Percentiles rank a stretch among this genome's conserved stretches.
These are phyloP conservation scores for Barnettozyma sp. DNA, from an alignment of 805 yeast species.

Conservation along the genomic window DNA sequence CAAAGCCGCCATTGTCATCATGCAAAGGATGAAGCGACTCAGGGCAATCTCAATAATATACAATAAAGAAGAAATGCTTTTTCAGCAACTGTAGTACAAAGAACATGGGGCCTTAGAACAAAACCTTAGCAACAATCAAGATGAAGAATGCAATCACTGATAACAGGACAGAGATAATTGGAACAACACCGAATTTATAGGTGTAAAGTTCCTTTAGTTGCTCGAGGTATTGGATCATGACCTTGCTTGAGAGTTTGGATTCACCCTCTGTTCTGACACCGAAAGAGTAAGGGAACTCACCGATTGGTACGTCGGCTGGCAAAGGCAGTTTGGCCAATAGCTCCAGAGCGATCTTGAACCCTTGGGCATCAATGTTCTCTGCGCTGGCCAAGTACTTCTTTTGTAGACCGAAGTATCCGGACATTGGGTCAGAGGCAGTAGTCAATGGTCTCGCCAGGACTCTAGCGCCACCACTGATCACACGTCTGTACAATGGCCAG, in stretches of 20 bases:
- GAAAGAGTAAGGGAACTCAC: slow-evolving; percentile 44
- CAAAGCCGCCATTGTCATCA: no score
- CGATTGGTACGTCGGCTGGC: slow-evolving; percentile 31
- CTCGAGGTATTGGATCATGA: slow-evolving; percentile 39
- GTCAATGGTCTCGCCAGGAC: slow-evolving; percentile 43
- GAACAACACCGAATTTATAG: slow-evolving; percentile 37
- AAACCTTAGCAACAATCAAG: slow-evolving; percentile 23
- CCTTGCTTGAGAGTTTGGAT: slow-evolving; percentile 42
- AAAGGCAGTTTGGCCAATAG: slow-evolving; percentile 40
- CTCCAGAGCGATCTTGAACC: slow-evolving; percentile 46
- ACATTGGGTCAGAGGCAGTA: slow-evolving; percentile 47
- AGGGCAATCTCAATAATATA: no score
- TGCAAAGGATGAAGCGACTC: no score
- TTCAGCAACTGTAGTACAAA: background rate
- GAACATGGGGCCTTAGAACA: slow-evolving; percentile 14
- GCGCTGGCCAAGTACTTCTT: slow-evolving; percentile 35
- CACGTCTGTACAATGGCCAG: slow-evolving; percentile 46
- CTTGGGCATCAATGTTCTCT: slow-evolving; percentile 33
- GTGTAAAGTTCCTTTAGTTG: slow-evolving; percentile 41
- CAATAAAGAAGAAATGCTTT: no score
- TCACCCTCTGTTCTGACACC: slow-evolving; percentile 52
- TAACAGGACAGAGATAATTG: slow-evolving; percentile 28
- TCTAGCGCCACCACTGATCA: slow-evolving; percentile 43
- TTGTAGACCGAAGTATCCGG: slow-evolving; percentile 46
- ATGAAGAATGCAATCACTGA: slow-evolving; percentile 27